Evolutionary conservation across 2,329 filamentous ascomycete species (phyloP).

Genomic region (Mariannaea sp.): DNA sequence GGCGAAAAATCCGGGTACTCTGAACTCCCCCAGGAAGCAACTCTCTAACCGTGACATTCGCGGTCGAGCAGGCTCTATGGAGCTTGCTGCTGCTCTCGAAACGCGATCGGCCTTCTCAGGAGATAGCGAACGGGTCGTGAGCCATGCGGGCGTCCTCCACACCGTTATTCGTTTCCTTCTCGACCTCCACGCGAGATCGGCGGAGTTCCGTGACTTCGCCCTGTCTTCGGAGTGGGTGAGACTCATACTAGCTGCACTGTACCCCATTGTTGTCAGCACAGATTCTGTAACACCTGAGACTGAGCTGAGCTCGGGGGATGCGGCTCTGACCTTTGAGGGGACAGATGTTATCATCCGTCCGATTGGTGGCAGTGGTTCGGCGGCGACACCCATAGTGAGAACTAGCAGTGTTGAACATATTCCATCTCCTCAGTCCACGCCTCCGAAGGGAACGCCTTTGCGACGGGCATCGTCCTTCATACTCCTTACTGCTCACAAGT

Average conservation of each 20-base stretch:
- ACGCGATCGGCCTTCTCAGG: conserved; percentile 46
- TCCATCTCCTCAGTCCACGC: conserved; percentile 52
- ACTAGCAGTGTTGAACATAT: conserved; percentile 65
- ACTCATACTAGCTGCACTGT: conserved; percentile 77
- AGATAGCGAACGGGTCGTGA: conserved; percentile 52
- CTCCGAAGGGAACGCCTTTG: conserved; percentile 64
- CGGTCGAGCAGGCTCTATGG: conserved; percentile 66
- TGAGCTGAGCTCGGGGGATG: conserved; percentile 84
- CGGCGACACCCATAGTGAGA: conserved; percentile 71
- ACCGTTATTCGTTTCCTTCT: conserved; percentile 79
- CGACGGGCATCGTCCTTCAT: conserved; percentile 90
- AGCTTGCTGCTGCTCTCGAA: conserved; percentile 64
- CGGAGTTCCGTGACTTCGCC: conserved; percentile 81
- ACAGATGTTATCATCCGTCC: conserved; percentile 83
- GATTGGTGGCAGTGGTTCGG: conserved; percentile 59
- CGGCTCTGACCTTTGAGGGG: conserved; percentile 81
- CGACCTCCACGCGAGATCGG: conserved; percentile 76
- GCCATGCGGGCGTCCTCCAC: conserved; percentile 69
- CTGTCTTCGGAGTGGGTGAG: conserved; percentile 80
- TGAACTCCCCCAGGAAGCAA: conserved; percentile 17
- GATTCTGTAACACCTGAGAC: conserved; percentile 82
- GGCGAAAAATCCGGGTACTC: conserved; percentile 24
- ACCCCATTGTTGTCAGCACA: conserved; percentile 84
- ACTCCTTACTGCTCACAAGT: conserved; percentile 74
- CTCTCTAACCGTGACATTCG: conserved; percentile 26